Percentiles rank a stretch among this genome's conserved stretches.
Evolutionary conservation across 2,329 filamentous ascomycete genomes (phyloP).

Genomic region (Colletotrichum sublineola): DNA sequence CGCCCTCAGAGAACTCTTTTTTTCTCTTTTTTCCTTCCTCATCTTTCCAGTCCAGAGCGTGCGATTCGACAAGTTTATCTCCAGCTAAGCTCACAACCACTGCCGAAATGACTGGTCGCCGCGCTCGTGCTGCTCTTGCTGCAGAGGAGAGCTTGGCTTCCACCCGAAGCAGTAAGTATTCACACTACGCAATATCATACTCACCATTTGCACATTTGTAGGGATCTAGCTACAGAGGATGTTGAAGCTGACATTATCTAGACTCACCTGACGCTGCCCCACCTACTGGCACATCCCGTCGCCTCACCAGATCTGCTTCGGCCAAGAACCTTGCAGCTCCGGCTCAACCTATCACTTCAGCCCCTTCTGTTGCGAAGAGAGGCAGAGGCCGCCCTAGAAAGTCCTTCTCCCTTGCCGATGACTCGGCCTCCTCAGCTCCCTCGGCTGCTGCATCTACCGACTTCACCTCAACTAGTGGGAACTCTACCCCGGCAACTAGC

Average conservation of each 20-base stretch:
- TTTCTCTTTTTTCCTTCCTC: background rate
- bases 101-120: slow-evolving; percentile 27
- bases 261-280: slow-evolving; percentile 18
- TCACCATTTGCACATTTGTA: background rate
- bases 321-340: slow-evolving; percentile 31
- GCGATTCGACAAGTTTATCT: background rate
- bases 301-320: slow-evolving; percentile 42
- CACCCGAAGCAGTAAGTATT: slow-evolving; percentile 31
- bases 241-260: slow-evolving; percentile 5
- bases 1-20: background rate
- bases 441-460: slow-evolving; percentile 52
- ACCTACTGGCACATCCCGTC: background rate
- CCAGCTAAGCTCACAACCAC: background rate
- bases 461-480: slow-evolving; percentile 53
- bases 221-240: background rate
- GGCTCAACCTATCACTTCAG: slow-evolving; percentile 1
- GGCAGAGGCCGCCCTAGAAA: slow-evolving; percentile 49
- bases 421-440: slow-evolving; percentile 54
- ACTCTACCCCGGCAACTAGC: slow-evolving; percentile 60
- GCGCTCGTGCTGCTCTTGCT: slow-evolving; percentile 28
- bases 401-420: slow-evolving; percentile 44
- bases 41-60: background rate
- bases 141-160: slow-evolving; percentile 26
- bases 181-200: background rate
- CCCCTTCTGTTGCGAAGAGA: slow-evolving; percentile 44